phyloP scores from a whole-genome alignment of 129 eudicot genomes.

The Flaveria trinervia region DNA sequence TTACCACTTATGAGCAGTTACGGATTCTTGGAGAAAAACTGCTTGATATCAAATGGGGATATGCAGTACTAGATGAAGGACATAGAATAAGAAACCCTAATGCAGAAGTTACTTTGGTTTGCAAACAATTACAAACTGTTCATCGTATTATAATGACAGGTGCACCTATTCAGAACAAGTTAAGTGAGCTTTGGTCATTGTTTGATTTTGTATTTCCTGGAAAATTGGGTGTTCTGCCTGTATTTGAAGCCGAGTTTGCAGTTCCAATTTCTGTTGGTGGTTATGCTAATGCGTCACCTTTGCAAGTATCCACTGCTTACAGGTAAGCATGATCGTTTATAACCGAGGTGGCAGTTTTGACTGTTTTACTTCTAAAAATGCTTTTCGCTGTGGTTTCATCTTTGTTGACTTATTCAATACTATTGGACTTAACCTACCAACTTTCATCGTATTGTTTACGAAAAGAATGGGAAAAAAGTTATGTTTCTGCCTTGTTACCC shows the following conservation, averaged over 20 bases:
- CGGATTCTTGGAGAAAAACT: slow-evolving; percentile 74
- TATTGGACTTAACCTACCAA: neutral
- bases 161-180: slow-evolving; percentile 91
- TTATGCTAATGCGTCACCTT: slow-evolving; percentile 97
- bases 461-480: neutral
- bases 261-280: slow-evolving; percentile 98
- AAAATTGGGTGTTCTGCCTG: slow-evolving; percentile 88
- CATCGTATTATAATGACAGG: slow-evolving; percentile 98
- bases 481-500: neutral
- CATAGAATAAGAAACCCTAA: slow-evolving; percentile 95
- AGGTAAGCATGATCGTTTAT: slow-evolving; percentile 43
- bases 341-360: neutral
- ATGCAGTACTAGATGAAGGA: slow-evolving; percentile 95
- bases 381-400: neutral
- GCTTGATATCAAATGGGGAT: slow-evolving; percentile 93
- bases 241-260: slow-evolving; percentile 96
- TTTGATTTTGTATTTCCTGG: slow-evolving; percentile 99
- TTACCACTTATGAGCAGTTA: slow-evolving; percentile 94
- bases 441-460: neutral
- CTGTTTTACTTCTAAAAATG: neutral
- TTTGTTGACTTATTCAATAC: neutral
- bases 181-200: slow-evolving; percentile 92
- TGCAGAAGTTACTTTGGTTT: slow-evolving; percentile 89
- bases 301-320: slow-evolving; percentile 98
- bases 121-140: slow-evolving; percentile 93